Percentiles rank a stretch among this genome's conserved stretches.
Conservation (phyloP, 306 rosid genomes). For the Quercus aquifolioides region DNA sequence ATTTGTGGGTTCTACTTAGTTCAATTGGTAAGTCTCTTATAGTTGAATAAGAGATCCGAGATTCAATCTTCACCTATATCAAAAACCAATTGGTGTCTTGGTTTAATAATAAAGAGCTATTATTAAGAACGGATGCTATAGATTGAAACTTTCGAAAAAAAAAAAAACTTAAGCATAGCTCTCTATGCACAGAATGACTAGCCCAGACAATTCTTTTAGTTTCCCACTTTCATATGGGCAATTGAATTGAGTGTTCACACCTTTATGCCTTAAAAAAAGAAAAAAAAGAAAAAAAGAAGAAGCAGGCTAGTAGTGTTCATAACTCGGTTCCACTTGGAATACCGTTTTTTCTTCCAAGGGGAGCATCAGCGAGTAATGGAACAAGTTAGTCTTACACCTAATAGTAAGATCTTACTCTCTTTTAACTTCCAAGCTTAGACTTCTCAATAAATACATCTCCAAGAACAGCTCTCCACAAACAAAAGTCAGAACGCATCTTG, state of each 20-base stretch:
- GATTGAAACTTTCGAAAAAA: no score
- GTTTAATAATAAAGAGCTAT: rapidly evolving
- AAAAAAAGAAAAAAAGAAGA: no score
- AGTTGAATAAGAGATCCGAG: rapidly evolving
- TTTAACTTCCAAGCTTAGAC: background rate
- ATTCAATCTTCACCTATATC: rapidly evolving
- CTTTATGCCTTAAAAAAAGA: background rate
- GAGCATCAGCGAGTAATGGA: no score
- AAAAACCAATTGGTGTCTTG: rapidly evolving
- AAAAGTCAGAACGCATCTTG: background rate
- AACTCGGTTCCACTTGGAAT: no score
- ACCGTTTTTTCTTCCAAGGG: no score
- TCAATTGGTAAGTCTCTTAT: no score
- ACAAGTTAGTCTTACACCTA: no score
- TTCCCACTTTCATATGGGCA: background rate
- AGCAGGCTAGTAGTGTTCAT: no score
- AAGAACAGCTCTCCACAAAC: background rate
- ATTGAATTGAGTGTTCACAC: background rate
- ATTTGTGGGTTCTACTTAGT: rapidly evolving
- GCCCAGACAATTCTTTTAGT: background rate
- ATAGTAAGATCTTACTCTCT: no score
- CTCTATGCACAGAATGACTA: background rate
- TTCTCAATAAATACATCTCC: background rate
- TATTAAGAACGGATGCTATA: rapidly evolving
- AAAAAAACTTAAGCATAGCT: background rate